Evolutionary conservation across 139 green algal species (phyloP).

Genomic region (Tetradesmus obliquus): DNA sequence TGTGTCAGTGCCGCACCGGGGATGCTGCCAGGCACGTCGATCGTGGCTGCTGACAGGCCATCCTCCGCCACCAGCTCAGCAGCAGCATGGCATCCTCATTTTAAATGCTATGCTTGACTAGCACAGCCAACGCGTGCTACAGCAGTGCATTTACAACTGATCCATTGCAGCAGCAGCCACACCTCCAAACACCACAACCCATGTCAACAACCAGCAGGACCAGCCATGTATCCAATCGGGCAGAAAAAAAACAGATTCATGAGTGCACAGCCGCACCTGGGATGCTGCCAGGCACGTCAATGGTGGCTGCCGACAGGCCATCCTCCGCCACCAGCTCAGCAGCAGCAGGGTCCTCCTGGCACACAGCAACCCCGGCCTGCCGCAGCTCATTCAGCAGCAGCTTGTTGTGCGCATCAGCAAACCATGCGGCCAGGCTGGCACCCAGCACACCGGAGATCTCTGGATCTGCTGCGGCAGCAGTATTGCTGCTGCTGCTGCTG

Average conservation of each 20-base stretch:
- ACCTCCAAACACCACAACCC: too few relatives aligned
- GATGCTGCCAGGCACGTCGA: background rate
- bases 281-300: background rate
- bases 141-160: too few relatives aligned
- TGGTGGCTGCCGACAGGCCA: background rate
- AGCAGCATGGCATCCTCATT: background rate
- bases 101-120: background rate
- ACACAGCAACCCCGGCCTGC: background rate
- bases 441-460: background rate
- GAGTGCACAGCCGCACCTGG: background rate
- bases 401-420: slow-evolving; percentile 31
- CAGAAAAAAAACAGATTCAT: too few relatives aligned
- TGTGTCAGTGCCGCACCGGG: background rate
- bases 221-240: background rate
- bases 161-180: too few relatives aligned
- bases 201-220: background rate
- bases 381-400: slow-evolving; percentile 41
- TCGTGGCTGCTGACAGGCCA: background rate
- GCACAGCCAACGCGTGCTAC: background rate
- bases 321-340: background rate
- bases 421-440: slow-evolving; percentile 26
- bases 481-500: background rate
- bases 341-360: background rate
- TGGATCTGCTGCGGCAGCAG: background rate
- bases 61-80: background rate